These are phyloP conservation scores for Cyberlindnera xishuangbannaensis DNA, from an alignment of 805 yeast species.

Conservation along the genomic window DNA sequence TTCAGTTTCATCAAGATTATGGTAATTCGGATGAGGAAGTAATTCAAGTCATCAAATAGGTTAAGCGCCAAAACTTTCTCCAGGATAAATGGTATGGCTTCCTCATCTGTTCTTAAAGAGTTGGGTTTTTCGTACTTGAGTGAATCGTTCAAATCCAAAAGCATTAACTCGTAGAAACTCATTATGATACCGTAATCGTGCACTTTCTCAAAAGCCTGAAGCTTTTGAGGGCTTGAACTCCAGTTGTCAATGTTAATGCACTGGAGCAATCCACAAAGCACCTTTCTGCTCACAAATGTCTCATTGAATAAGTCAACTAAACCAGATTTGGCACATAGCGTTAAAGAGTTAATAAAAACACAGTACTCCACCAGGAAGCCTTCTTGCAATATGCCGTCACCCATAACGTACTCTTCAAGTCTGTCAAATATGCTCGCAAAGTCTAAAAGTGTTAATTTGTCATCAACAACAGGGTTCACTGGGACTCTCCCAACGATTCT, in stretches of 20 bases:
- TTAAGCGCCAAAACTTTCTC: slow-evolving; percentile 15
- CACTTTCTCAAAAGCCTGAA: slow-evolving; percentile 5
- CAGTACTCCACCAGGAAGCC: slow-evolving; percentile 4
- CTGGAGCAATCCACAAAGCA: slow-evolving; percentile 1
- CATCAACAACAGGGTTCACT: slow-evolving; percentile 2
- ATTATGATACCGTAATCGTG: slow-evolving; percentile 19
- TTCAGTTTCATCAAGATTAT: slow-evolving; percentile 16
- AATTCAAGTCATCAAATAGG: slow-evolving; percentile 20
- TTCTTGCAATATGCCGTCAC: slow-evolving; percentile 1
- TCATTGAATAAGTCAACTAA: slow-evolving; percentile 4
- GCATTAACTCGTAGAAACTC: slow-evolving; percentile 17
- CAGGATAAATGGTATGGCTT: slow-evolving; percentile 8
- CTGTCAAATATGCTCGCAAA: slow-evolving; percentile 6
- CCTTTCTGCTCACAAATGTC: slow-evolving; percentile 6
- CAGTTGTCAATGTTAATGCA: slow-evolving; percentile 6
- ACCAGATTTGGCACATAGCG: slow-evolving; percentile 4
- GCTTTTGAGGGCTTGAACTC: slow-evolving; percentile 1
- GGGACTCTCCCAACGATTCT: slow-evolving; percentile 1
- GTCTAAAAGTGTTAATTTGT: slow-evolving; percentile 6
- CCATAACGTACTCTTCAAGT: slow-evolving; percentile 3
- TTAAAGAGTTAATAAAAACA: slow-evolving; percentile 4
- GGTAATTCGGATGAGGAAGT: slow-evolving; percentile 13
- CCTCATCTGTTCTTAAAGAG: slow-evolving; percentile 6
- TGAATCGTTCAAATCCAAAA: slow-evolving; percentile 19
- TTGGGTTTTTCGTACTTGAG: slow-evolving; percentile 9